These are phyloP conservation scores for Leishmania tarentolae DNA, from an alignment of 208 protist species.

Conservation along the genomic window DNA sequence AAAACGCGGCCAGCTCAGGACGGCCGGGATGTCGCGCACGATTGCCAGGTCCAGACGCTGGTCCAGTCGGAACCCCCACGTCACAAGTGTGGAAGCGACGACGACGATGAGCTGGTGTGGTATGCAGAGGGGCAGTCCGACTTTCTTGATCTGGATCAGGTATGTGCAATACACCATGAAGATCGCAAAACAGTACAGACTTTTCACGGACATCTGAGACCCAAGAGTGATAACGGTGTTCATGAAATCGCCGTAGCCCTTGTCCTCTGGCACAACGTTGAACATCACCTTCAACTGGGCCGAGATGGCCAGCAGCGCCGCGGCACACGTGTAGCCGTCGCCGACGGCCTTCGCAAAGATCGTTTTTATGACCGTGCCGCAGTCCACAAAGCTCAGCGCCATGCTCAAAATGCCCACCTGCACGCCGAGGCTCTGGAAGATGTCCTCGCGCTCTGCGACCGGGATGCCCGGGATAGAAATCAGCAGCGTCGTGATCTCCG, in stretches of 20 bases:
- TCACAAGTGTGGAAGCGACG: slow-evolving; percentile 50
- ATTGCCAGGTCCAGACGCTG: slow-evolving; percentile 31
- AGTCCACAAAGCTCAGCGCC: slow-evolving; percentile 49
- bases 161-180: slow-evolving; percentile 52
- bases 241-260: slow-evolving; percentile 39
- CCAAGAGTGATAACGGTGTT: slow-evolving; percentile 36
- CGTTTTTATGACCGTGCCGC: slow-evolving; percentile 58
- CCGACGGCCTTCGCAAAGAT: slow-evolving; percentile 61
- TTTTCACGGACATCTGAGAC: slow-evolving; percentile 28
- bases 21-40: slow-evolving; percentile 40
- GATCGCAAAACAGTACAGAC: slow-evolving; percentile 47
- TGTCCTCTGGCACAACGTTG: slow-evolving; percentile 38
- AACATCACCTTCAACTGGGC: slow-evolving; percentile 59
- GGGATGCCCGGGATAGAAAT: slow-evolving; percentile 51
- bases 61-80: slow-evolving; percentile 37
- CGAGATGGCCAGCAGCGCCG: slow-evolving; percentile 46
- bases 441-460: slow-evolving; percentile 24
- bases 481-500: slow-evolving; percentile 59
- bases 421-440: slow-evolving; percentile 46
- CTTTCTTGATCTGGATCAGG: slow-evolving; percentile 56
- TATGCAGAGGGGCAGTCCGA: slow-evolving; percentile 48
- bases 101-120: slow-evolving; percentile 69
- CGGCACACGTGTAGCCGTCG: slow-evolving; percentile 62
- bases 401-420: slow-evolving; percentile 55
- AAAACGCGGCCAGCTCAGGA: slow-evolving; percentile 32